Conservation (phyloP, 2,329 filamentous ascomycete genomes). For the Ascochyta rabiei region DNA sequence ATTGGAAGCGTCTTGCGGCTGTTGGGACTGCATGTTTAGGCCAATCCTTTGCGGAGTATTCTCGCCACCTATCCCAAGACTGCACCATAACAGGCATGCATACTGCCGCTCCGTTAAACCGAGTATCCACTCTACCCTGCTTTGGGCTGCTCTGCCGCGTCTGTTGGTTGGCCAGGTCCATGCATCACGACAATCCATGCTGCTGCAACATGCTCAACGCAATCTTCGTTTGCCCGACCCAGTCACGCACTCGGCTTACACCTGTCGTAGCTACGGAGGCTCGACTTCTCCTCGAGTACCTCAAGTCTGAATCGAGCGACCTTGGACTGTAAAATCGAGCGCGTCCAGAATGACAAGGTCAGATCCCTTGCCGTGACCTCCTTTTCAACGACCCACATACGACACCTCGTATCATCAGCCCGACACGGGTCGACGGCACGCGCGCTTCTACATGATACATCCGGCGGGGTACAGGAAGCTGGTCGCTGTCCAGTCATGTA, state of each 20-base stretch:
- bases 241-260: constrained; percentile 23
- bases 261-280: constrained; percentile 17
- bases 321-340: neutral
- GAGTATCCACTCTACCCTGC: constrained; percentile 21
- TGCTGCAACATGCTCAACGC: constrained; percentile 21
- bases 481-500: constrained; percentile 27
- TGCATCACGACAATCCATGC: constrained; percentile 24
- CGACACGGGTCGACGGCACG: constrained; percentile 14
- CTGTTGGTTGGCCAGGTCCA: constrained; percentile 29
- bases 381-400: neutral
- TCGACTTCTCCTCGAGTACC: neutral
- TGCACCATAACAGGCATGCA: constrained; percentile 1
- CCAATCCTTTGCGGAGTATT: constrained; percentile 7
- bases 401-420: neutral
- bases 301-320: neutral
- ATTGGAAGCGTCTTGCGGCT: constrained; percentile 5
- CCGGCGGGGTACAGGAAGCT: constrained; percentile 38
- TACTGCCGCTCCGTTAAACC: constrained; percentile 25
- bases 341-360: neutral
- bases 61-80: constrained; percentile 1
- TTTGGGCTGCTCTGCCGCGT: constrained; percentile 24
- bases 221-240: constrained; percentile 22
- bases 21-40: constrained; percentile 1
- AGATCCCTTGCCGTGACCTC: neutral
- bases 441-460: constrained; percentile 16